phyloP scores from a whole-genome alignment of 1,284 basidiomycete species.

The Coniferiporia weirii region DNA sequence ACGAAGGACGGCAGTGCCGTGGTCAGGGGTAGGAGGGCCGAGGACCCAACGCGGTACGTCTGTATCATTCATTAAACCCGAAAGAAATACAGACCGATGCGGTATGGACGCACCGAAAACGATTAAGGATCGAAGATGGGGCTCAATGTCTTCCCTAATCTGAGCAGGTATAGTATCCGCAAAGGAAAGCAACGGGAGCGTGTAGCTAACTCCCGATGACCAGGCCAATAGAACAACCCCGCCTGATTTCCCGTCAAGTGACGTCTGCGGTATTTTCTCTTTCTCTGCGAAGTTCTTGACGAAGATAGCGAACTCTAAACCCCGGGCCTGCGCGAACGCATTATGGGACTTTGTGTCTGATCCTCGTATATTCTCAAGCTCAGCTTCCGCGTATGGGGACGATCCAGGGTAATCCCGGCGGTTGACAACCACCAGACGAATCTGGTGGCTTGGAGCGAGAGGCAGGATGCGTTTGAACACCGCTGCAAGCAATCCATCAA shows the following conservation, averaged over 20 bases:
- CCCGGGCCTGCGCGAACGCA: slow-evolving; percentile 12
- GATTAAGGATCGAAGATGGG: slow-evolving; percentile 18
- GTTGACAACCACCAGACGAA: slow-evolving; percentile 23
- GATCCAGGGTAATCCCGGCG: slow-evolving; percentile 23
- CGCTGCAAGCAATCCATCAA: slow-evolving; percentile 10
- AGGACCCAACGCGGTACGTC: slow-evolving; percentile 17
- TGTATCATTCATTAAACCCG: not conserved
- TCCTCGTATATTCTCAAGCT: slow-evolving; percentile 6
- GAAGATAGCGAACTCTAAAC: slow-evolving; percentile 19
- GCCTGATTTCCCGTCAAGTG: slow-evolving; percentile 10
- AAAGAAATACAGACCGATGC: not conserved
- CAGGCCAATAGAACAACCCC: slow-evolving; percentile 20
- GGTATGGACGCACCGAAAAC: slow-evolving; percentile 16
- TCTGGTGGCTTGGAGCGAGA: slow-evolving; percentile 17
- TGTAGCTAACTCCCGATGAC: slow-evolving; percentile 16
- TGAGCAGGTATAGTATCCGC: slow-evolving; percentile 9
- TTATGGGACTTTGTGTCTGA: not conserved
- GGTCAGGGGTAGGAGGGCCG: slow-evolving; percentile 5
- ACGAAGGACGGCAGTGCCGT: not conserved
- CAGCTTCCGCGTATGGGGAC: slow-evolving; percentile 21
- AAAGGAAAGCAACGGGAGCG: slow-evolving; percentile 13
- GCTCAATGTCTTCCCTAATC: slow-evolving; percentile 12
- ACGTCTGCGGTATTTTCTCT: slow-evolving; percentile 11
- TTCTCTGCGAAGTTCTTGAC: slow-evolving; percentile 18
- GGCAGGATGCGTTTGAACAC: slow-evolving; percentile 22